These are phyloP conservation scores for Amphichorda felina DNA, from an alignment of 2,329 filamentous ascomycete genomes.

Conservation along the genomic window DNA sequence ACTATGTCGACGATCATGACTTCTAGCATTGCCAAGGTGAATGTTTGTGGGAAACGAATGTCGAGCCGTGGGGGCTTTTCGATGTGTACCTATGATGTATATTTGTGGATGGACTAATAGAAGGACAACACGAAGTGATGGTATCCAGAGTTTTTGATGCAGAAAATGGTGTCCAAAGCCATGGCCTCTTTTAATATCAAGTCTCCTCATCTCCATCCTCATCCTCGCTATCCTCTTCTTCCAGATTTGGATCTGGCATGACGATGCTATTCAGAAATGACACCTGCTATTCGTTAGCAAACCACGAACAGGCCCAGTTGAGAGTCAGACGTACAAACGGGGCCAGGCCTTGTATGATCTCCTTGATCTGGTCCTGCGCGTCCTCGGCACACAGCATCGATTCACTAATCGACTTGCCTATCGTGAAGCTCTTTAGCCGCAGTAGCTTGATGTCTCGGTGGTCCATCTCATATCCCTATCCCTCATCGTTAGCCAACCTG, in stretches of 20 bases:
- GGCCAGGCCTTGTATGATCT: constrained; percentile 55
- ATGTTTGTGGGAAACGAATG: too few species aligned
- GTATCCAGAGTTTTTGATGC: too few species aligned
- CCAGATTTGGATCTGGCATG: constrained; percentile 51
- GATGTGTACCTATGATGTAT: too few species aligned
- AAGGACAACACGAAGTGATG: too few species aligned
- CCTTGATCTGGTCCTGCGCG: constrained; percentile 52
- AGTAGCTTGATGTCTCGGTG: constrained; percentile 73
- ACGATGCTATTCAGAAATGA: constrained; percentile 61
- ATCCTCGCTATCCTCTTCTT: constrained; percentile 27
- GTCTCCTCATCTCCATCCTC: constrained; percentile 14
- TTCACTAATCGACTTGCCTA: constrained; percentile 56
- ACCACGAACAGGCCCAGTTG: neutral
- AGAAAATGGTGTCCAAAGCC: too few species aligned
- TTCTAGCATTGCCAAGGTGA: too few species aligned
- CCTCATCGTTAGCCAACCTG: neutral
- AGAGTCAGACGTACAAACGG: constrained; percentile 57
- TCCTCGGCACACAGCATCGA: constrained; percentile 48
- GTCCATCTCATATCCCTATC: constrained; percentile 59
- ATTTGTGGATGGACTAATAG: too few species aligned
- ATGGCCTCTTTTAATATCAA: neutral
- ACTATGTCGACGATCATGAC: too few species aligned
- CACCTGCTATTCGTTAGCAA: constrained; percentile 32
- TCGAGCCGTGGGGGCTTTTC: too few species aligned
- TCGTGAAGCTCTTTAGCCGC: constrained; percentile 67